Percentiles rank a stretch among this genome's conserved stretches.
phyloP scores from a whole-genome alignment of 345 rosid species.

The Conringia planisiliqua region DNA sequence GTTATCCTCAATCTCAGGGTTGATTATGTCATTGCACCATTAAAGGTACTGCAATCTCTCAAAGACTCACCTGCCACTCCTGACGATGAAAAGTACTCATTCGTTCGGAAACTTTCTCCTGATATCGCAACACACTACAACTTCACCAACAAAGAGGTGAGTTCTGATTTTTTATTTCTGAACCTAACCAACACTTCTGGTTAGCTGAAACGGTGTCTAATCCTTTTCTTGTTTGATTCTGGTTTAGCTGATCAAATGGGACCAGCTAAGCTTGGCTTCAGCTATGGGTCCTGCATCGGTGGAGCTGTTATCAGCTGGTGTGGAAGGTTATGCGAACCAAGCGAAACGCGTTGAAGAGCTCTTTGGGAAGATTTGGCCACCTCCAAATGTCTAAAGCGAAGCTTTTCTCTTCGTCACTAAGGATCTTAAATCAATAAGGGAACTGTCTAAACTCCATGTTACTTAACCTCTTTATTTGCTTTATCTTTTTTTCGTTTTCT shows the following conservation, averaged over 20 bases:
- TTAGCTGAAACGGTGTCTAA: not conserved
- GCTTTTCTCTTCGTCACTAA: not conserved
- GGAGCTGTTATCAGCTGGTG: constrained; percentile 76
- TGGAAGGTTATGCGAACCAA: constrained; percentile 74
- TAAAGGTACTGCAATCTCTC: constrained; percentile 84
- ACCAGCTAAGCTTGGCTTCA: constrained; percentile 74
- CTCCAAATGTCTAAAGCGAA: constrained; percentile 67
- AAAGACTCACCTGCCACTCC: constrained; percentile 65
- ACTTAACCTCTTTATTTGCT: not conserved
- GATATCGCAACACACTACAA: constrained; percentile 62
- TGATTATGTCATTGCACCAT: constrained; percentile 87
- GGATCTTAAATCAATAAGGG: constrained; percentile 35
- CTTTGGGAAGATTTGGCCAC: constrained; percentile 94
- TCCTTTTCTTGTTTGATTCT: constrained; percentile 6
- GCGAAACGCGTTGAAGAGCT: constrained; percentile 71
- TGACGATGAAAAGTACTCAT: constrained; percentile 77
- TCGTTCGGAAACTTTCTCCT: constrained; percentile 61
- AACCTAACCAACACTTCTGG: constrained; percentile 1
- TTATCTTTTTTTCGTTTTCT: not conserved
- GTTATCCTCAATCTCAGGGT: constrained; percentile 47
- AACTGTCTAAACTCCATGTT: constrained; percentile 5
- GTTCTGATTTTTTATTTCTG: constrained; percentile 25
- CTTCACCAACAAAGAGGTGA: constrained; percentile 81
- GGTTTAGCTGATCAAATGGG: constrained; percentile 72
- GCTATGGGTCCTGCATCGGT: constrained; percentile 93